Conservation (phyloP, 805 yeast genomes). For the Hanseniaspora clermontiae region DNA sequence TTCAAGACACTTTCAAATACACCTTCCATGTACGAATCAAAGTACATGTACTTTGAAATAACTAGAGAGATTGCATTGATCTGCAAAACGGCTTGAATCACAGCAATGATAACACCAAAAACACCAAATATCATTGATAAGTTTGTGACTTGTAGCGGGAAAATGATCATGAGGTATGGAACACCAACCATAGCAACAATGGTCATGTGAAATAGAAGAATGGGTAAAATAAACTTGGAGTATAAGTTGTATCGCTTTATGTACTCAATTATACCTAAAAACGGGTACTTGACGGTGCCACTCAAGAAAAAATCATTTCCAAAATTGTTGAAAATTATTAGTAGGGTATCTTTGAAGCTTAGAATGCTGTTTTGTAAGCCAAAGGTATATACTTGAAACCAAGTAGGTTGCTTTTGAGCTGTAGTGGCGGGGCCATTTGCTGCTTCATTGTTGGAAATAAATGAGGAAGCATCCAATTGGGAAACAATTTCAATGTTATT, state of each 20-base stretch:
- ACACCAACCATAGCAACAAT: conserved; percentile 19
- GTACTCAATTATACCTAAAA: conserved; percentile 24
- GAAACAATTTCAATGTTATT: background rate
- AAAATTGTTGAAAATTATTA: conserved; percentile 11
- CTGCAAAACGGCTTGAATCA: conserved; percentile 24
- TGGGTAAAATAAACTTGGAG: conserved; percentile 23
- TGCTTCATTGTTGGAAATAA: background rate
- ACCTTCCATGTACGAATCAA: conserved; percentile 20
- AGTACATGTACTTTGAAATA: conserved; percentile 20
- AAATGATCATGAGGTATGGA: conserved; percentile 20
- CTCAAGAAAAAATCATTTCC: conserved; percentile 16
- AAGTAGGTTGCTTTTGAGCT: background rate
- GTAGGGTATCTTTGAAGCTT: conserved; percentile 1
- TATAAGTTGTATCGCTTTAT: conserved; percentile 18
- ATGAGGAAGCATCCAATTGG: background rate
- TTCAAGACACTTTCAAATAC: conserved; percentile 20
- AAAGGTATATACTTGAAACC: conserved; percentile 1
- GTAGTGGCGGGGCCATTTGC: background rate
- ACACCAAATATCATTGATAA: conserved; percentile 25
- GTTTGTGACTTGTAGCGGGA: conserved; percentile 23
- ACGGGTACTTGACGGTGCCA: conserved; percentile 18
- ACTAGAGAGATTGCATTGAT: conserved; percentile 22
- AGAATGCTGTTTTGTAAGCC: background rate
- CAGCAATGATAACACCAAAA: conserved; percentile 23
- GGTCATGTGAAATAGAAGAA: conserved; percentile 19